Base-by-base conservation (phyloP, 148 eudicot species). In the Rhododendron ferrugineum region DNA sequence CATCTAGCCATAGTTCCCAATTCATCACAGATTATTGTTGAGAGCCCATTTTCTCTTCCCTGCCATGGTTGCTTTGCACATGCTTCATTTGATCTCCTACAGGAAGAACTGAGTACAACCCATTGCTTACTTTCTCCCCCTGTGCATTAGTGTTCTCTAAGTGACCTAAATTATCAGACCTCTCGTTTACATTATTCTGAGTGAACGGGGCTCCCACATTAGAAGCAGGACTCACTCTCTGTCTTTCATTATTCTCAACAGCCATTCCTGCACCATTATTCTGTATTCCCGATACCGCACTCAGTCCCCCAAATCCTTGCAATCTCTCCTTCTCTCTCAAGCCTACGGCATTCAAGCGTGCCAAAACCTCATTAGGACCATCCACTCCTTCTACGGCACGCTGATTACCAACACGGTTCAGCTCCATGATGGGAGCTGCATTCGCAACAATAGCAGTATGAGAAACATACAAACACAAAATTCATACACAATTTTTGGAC, bases 321-420 rank as follows among this genome's bases (percentile, higher is more conserved):
- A 70, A 36, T 46, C 82, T 83, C 83, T 83, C 86, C 40, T 28
- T 68, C 74, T 86, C 93, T 44, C 84, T 89, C 87, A 92, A 89
- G 28, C 89, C 93, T 46, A 92, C 92, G 0, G 88, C 89, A 82
- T 88, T 86, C 86, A 91, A 52, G 8, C 92, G 86, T 0, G 88
- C 89, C 54, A 87, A 74, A 77, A 91, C 91, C 73, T 87, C 92
- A 79, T 62, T 85, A 0, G 92, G 85, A 28, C 83, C 84, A 44
- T 89, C 92, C 73, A 86, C 84, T 40, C 87, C 84, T 10, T 82
- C 90, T 64, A 34, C 76, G 50, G 83, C 77, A 49, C 26, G 16
- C 34, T 72, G 62, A 78, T 86, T 78, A 4, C 85, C 74, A 32
- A 68, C 13, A 44, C 40, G 77, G 81, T 83, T 79, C 81, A 72